A percentile compares a stretch with the other conserved stretches of the same genome.
phyloP scores from a whole-genome alignment of 371 early-diverging fungal genomes.

The Mucor plumbeus region DNA sequence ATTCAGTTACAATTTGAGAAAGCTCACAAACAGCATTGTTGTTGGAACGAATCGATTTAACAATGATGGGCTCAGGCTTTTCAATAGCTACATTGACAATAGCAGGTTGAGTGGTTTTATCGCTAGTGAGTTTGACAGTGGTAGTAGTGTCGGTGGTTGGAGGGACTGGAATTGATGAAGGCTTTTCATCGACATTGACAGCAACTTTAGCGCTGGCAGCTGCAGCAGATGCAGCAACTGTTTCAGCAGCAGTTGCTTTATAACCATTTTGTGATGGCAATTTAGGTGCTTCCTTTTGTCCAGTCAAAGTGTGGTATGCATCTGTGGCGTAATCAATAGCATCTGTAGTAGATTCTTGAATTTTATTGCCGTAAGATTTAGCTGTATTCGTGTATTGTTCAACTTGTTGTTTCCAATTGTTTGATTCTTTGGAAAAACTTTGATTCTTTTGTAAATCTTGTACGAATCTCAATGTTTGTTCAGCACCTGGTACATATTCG shows the following conservation, averaged over 20 bases:
- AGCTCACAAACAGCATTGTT: slow-evolving; percentile 30
- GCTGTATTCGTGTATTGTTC: slow-evolving; percentile 28
- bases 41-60: slow-evolving; percentile 23
- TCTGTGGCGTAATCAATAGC: slow-evolving; percentile 33
- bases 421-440: background rate
- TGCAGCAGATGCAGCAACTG: background rate
- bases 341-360: slow-evolving; percentile 28
- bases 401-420: slow-evolving; percentile 16
- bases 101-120: slow-evolving; percentile 20
- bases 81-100: slow-evolving; percentile 29
- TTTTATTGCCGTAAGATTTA: slow-evolving; percentile 21
- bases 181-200: slow-evolving; percentile 12
- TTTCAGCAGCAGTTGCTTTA: background rate
- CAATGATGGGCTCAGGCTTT: slow-evolving; percentile 31
- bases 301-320: slow-evolving; percentile 31
- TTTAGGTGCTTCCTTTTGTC: slow-evolving; percentile 24
- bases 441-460: slow-evolving; percentile 28
- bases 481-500: slow-evolving; percentile 29
- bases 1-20: slow-evolving; percentile 31
- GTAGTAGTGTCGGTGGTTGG: slow-evolving; percentile 20
- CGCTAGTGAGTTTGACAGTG: slow-evolving; percentile 18
- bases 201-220: background rate
- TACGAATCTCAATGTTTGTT: slow-evolving; percentile 27
- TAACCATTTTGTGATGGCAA: background rate
- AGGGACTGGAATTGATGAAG: background rate